Base-by-base conservation (phyloP, 805 yeast genomes). In the Candida qinlingensis region DNA sequence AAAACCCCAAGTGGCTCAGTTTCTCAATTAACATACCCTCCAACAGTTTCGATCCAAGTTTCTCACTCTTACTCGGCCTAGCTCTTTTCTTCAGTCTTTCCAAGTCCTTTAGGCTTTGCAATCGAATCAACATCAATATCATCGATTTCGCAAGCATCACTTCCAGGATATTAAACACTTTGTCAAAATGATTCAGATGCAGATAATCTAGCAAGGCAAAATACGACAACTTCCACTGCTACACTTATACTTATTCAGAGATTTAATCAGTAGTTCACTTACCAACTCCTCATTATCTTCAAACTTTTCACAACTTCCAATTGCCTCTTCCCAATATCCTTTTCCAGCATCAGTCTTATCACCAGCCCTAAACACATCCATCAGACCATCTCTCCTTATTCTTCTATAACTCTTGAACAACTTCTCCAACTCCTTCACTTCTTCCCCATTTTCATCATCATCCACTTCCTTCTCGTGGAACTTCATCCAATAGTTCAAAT, bases 401-500 rank as follows among this genome's bases (percentile, higher is more conserved):
- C 77, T 71, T 57, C 81, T 74, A 64, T 76, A 78, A 4, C 58
- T 61, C 51, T 79, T 75, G 44, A 81, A 61, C 38, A 66, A 57
- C 4, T 58, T 66, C 39, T 67, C 70, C n/a, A 73, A 43, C 4
- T 51, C 50, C 37, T 46, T 57, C 4, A 36, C 41, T 73, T 75
- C 8, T 54, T 59, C 51, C 74, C 72, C 45, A 5, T 37, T 44
- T 9, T 46, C 45, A 8, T 56, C 59, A 13, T 51, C 61, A 28
- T 55, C 57, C 3, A 38, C 54, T 3, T 46, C 47, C 6, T n/a
- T 28, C 4, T 48, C 42, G 29, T 46, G 57, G 34, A 47, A 42
- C 33, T 64, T 69, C 13, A 63, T 53, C 99, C 99, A 92, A 66
- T 83, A 92, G 57, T 84, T 73, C 3, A 70, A 74, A 63, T 74